Evolutionary conservation across 352 stramenopile genomes (phyloP).

Genomic region (Pythium chondricola): DNA sequence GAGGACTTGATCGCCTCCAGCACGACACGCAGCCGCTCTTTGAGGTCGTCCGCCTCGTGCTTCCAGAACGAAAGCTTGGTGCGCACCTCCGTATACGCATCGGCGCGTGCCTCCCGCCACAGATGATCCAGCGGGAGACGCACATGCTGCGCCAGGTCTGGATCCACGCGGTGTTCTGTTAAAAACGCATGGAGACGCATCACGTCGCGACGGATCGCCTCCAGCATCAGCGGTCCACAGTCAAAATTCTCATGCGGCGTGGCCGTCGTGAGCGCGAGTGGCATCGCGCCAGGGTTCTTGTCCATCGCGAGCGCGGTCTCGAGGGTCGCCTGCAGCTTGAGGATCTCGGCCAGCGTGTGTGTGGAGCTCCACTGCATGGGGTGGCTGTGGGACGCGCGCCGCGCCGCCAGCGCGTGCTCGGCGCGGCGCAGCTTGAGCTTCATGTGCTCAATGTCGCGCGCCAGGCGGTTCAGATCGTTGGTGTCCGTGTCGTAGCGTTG

Average conservation of each 20-base stretch:
- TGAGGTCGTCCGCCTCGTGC: slow-evolving; percentile 24
- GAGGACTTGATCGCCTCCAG: background rate
- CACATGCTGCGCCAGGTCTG: slow-evolving; percentile 1
- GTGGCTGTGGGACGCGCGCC: background rate
- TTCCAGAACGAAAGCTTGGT: slow-evolving; percentile 30
- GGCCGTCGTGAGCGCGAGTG: no score
- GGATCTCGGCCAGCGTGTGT: slow-evolving; percentile 9
- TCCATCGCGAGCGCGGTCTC: no score
- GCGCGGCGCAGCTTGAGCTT: background rate
- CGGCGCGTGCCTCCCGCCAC: slow-evolving; percentile 17
- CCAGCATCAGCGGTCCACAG: background rate
- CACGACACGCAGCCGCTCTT: slow-evolving; percentile 12
- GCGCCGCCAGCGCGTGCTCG: background rate
- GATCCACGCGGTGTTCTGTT: background rate
- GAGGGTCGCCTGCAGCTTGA: slow-evolving; percentile 11
- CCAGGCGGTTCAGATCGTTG: background rate
- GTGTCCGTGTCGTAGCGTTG: background rate
- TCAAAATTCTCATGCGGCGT: no score
- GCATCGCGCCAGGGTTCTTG: no score
- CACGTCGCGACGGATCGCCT: slow-evolving; percentile 15
- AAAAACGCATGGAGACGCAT: slow-evolving; percentile 13
- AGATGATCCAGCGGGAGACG: slow-evolving; percentile 14
- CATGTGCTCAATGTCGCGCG: background rate
- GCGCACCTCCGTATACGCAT: slow-evolving; percentile 20
- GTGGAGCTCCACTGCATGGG: slow-evolving; percentile 2